Evolutionary conservation across 129 eudicot genomes (phyloP).

Genomic region (Helianthus tuberosus): DNA sequence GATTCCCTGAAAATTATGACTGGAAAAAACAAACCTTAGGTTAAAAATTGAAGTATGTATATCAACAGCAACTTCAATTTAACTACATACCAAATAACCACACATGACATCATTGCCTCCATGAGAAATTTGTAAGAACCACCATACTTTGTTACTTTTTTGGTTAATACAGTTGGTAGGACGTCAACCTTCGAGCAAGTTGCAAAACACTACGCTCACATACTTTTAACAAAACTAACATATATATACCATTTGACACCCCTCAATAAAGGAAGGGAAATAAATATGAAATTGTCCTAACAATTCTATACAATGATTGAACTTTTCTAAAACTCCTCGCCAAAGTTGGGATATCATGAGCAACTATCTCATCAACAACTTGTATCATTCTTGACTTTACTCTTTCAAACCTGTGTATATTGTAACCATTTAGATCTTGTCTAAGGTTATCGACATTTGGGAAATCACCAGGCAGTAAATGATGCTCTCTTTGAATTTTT

Average conservation of each 20-base stretch:
- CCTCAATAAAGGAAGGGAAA: constrained; percentile 7
- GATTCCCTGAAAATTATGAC: background rate
- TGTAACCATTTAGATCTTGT: too few relatives aligned
- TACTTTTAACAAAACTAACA: constrained; percentile 19
- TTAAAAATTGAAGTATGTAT: background rate
- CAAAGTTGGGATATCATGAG: too few relatives aligned
- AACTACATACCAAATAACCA: background rate
- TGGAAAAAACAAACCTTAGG: background rate
- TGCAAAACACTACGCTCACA: background rate
- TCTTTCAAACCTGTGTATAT: too few relatives aligned
- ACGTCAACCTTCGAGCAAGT: constrained; percentile 8
- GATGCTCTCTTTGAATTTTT: too few relatives aligned
- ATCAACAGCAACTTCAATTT: background rate
- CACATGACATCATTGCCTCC: constrained; percentile 1
- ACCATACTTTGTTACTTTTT: background rate
- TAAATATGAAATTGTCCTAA: constrained; percentile 6
- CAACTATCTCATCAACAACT: too few relatives aligned
- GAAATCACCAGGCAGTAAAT: too few relatives aligned
- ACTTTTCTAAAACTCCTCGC: too few relatives aligned
- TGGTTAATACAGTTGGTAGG: constrained; percentile 18
- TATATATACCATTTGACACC: constrained; percentile 18
- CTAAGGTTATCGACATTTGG: too few relatives aligned
- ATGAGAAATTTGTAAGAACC: background rate
- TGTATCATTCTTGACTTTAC: too few relatives aligned
- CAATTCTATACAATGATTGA: too few relatives aligned